A percentile compares a stretch with the other conserved stretches of the same genome.
Evolutionary conservation across 306 rosid species (phyloP).

Genomic region (Senna tora): DNA sequence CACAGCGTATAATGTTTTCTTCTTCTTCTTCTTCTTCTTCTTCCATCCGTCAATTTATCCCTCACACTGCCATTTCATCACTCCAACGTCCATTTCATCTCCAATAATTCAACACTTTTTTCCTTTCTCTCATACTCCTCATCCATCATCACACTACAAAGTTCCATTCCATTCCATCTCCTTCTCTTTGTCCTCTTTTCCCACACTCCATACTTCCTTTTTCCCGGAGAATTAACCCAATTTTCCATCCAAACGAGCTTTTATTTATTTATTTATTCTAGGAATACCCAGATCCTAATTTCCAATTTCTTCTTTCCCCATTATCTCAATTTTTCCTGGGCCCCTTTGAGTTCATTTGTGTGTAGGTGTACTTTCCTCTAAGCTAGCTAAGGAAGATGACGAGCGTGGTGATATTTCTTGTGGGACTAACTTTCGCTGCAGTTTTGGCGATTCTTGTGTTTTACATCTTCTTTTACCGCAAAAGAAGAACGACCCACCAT

Average conservation of each 20-base stretch:
- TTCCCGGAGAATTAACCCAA: not conserved
- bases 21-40: constrained; percentile 27
- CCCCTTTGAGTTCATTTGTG: constrained; percentile 8
- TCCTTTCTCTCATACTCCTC: not conserved
- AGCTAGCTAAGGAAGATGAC: constrained; percentile 39
- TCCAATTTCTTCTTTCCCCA: constrained; percentile 16
- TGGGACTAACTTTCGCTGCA: constrained; percentile 46
- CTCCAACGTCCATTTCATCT: constrained; percentile 32
- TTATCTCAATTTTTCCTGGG: constrained; percentile 24
- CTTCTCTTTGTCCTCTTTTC: constrained; percentile 50
- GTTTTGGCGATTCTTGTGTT: constrained; percentile 48
- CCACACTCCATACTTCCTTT: constrained; percentile 24
- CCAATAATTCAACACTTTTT: constrained; percentile 18
- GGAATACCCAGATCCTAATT: constrained; percentile 49
- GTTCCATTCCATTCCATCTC: constrained; percentile 50
- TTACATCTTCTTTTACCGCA: constrained; percentile 51
- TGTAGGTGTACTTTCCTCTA: constrained; percentile 17
- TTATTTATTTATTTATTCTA: constrained; percentile 19
- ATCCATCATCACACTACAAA: constrained; percentile 42
- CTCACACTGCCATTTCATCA: constrained; percentile 21
- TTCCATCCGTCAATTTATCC: not conserved
- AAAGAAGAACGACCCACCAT: constrained; percentile 31
- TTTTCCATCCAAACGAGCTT: too few species aligned
- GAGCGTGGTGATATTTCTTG: constrained; percentile 56
- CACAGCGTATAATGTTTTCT: constrained; percentile 27